Evolutionary conservation across 495 filamentous ascomycete genomes (phyloP), one percentile per base, ranked within the genome.

Genomic region (Aspergillus leporis): DNA sequence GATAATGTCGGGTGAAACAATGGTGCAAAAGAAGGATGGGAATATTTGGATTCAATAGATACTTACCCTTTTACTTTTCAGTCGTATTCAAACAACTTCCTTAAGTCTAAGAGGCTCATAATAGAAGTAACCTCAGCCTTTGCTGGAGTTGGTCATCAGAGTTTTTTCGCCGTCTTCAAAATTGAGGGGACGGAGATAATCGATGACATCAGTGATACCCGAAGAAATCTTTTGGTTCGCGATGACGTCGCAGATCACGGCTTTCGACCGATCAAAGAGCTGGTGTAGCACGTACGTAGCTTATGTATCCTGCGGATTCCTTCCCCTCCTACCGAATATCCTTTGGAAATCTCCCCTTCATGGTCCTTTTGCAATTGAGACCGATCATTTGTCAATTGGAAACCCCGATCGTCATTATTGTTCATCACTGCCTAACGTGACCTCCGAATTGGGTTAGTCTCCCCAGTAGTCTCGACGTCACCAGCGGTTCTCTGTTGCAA

Each of bases 381-480:
- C 8, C 2, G 3, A 41, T 36, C 34, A 58, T 55, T 51, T 55
- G 32, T 23, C 52, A 55, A 47, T 49, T 47, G n/a, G 43, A 31
- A 16, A 18, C 0, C n/a, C 38, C 25, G 46, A n/a, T 55, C 52
- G 53, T 62, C 46, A 55, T 58, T 36, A 47, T 53, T 49, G 51
- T 56, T 59, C 43, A 59, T 61, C 55, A 45, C 31, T 36, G 22
- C 61, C 36, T 22, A 58, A 57, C 47, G 56, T 31, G 61, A 21
- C 53, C 23, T 47, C 71, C 65, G 23, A 66, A 69, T 63, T 36
- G 58, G 66, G 69, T 56, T 70, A 60, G 58, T 36, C 31, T 30
- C 50, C 25, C 58, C 31, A 32, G 53, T 56, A 68, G 68, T 71
- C 67, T 68, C 74, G 72, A 76, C 74, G 74, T 76, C 74, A 76